A percentile compares a stretch with the other conserved stretches of the same genome.
Conservation (phyloP, 2,329 filamentous ascomycete species). For the Fusarium penzigii region DNA sequence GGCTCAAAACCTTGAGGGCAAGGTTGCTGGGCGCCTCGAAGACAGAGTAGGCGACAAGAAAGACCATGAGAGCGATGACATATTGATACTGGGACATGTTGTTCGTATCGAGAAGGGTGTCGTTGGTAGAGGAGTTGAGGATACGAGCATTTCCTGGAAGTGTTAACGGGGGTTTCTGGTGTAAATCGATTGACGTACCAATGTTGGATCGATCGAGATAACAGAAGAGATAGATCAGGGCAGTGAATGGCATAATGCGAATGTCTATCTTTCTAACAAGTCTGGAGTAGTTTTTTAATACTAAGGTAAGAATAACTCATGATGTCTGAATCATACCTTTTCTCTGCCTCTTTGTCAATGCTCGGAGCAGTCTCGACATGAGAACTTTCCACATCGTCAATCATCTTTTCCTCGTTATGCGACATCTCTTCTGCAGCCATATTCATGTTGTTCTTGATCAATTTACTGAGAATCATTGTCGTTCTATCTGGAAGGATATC, state of each 20-base stretch:
- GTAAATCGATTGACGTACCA: conserved; percentile 11
- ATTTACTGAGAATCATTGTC: neutral
- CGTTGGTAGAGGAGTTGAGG: conserved; percentile 36
- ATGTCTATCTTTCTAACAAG: conserved; percentile 12
- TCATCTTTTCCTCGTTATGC: neutral
- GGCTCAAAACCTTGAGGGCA: conserved; percentile 48
- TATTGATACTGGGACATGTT: conserved; percentile 51
- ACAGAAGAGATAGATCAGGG: conserved; percentile 39
- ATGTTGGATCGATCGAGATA: conserved; percentile 56
- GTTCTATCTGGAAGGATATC: too few relatives aligned
- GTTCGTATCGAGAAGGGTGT: conserved; percentile 45
- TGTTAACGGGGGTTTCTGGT: neutral
- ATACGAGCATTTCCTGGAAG: conserved; percentile 39
- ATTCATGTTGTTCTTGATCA: neutral
- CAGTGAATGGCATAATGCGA: conserved; percentile 24
- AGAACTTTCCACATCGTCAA: neutral
- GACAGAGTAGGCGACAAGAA: conserved; percentile 56
- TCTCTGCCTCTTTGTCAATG: neutral
- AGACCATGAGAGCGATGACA: conserved; percentile 50
- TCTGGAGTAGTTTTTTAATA: neutral
- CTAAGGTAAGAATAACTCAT: neutral
- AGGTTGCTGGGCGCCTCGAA: conserved; percentile 47
- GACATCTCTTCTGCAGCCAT: neutral
- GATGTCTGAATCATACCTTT: neutral
- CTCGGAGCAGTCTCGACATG: neutral